These are phyloP conservation scores for Coemansia sp. DNA, from an alignment of 192 early-diverging fungal species.

Conservation along the genomic window DNA sequence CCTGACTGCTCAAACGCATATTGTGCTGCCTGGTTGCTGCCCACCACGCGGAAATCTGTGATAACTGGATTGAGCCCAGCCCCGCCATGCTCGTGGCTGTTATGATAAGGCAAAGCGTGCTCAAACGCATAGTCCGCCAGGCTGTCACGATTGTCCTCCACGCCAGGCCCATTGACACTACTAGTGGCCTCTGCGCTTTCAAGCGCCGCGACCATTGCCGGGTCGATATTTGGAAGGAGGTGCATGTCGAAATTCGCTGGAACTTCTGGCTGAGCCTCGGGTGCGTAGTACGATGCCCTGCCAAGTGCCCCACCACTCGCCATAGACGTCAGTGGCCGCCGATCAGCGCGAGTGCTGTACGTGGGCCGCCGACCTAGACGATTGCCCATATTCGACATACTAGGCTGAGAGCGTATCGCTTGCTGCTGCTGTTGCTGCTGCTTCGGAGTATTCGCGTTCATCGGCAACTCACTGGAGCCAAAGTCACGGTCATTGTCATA, in stretches of 20 bases:
- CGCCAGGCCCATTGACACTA: background rate
- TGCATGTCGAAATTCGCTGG: constrained; percentile 48
- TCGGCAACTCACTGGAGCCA: background rate
- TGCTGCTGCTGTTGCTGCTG: background rate
- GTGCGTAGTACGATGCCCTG: constrained; percentile 40
- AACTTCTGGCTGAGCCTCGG: constrained; percentile 36
- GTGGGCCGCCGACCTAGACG: constrained; percentile 28
- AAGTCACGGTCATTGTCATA: background rate
- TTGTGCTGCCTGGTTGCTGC: constrained; percentile 6
- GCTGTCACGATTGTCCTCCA: constrained; percentile 1
- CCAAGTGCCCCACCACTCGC: constrained; percentile 12
- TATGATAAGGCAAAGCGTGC: constrained; percentile 1
- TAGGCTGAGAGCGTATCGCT: background rate
- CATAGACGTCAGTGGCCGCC: constrained; percentile 21
- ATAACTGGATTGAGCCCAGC: background rate
- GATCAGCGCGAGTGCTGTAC: constrained; percentile 25
- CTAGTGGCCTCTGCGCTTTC: constrained; percentile 7
- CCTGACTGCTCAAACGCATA: constrained; percentile 18
- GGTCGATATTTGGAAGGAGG: constrained; percentile 5
- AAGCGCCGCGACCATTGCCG: constrained; percentile 7
- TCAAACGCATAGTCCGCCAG: constrained; percentile 8
- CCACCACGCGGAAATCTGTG: constrained; percentile 15
- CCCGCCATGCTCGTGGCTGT: constrained; percentile 2
- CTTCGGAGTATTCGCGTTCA: background rate
- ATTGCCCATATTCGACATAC: background rate